Evolutionary conservation across 805 yeast genomes (phyloP), one percentile per base, ranked within the genome.

Genomic region (Sugiyamaella americana): DNA sequence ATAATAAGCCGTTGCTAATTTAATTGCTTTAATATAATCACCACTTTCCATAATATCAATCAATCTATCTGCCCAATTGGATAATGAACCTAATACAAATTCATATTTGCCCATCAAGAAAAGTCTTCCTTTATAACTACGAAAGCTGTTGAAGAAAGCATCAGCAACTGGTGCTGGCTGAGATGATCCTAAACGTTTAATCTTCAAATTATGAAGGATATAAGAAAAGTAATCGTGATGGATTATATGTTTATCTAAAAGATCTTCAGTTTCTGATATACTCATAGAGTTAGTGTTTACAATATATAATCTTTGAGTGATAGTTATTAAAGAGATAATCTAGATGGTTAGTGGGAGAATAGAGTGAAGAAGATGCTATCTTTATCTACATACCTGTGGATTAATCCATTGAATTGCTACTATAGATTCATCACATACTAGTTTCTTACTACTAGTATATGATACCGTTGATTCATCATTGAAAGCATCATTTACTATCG

Each of bases 1-100:
- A 42, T 76, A 86, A 58, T 74, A 84, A 5, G 64, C 62, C 39
- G 74, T 66, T 0, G 84, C 82, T 13, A 73, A 65, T 2, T 66
- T 62, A n/a, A 86, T 68, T 0, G 94, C 89, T 2, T 61, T 66
- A 4, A 74, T 60, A 46, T 79, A 82, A 19, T 73, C 60, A 1
- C 75, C 78, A 1, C 63, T 53, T 8, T 74, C 67, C 41, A 87
- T 66, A 10, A 75, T 58, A 4, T 63, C 68, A 48, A 75, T 60
- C 1, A 85, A 61, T 22, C 71, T 67, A 53, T 84, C 89, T 0
- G 82, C 86, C 95, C 88, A 87, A 54, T 74, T 79, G 2, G 79
- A 67, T 13, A 79, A 62, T 20, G 78, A 68, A 0, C 89, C 95
- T 2, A 80, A 70, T 4, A 66, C 65, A 37, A 79, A 57, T 47